These are phyloP conservation scores for Dactylellina parvicollis DNA, from an alignment of 2,329 filamentous ascomycete genomes.

Conservation along the genomic window DNA sequence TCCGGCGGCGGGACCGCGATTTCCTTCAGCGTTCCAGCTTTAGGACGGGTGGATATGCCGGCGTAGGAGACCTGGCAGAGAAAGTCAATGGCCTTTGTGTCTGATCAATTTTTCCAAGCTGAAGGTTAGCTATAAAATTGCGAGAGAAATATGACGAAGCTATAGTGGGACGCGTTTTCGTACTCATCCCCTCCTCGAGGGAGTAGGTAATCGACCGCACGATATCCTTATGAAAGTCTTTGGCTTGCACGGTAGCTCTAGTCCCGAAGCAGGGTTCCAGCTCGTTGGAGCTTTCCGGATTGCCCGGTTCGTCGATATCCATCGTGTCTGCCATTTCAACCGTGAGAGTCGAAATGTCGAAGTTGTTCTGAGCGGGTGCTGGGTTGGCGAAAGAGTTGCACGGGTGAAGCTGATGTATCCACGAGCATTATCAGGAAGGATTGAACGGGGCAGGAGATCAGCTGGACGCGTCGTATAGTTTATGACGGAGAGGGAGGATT, in stretches of 20 bases:
- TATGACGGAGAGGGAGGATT: neutral
- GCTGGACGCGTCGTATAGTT: neutral
- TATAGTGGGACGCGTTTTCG: neutral
- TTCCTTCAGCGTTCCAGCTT: constrained; percentile 8
- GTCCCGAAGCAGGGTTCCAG: constrained; percentile 15
- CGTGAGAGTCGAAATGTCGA: neutral
- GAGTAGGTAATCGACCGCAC: neutral
- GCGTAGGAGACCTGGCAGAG: constrained; percentile 38
- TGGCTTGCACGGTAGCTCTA: constrained; percentile 12
- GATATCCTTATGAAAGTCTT: constrained; percentile 18
- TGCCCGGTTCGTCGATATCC: constrained; percentile 1
- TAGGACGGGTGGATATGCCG: constrained; percentile 27
- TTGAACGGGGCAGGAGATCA: neutral
- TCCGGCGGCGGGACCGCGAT: constrained; percentile 34
- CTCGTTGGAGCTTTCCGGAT: neutral
- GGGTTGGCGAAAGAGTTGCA: neutral
- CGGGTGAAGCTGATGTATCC: neutral
- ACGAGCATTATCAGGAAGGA: constrained; percentile 4
- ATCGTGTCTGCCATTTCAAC: constrained; percentile 15
- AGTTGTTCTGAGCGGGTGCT: neutral
- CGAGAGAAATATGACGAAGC: neutral
- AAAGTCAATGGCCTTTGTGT: constrained; percentile 34
- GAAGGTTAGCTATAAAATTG: neutral
- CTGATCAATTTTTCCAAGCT: constrained; percentile 19
- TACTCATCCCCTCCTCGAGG: constrained; percentile 47